These are phyloP conservation scores for Marchantia polymorpha DNA, from an alignment of 225 moss, liverwort and hornwort genomes.

Conservation along the genomic window DNA sequence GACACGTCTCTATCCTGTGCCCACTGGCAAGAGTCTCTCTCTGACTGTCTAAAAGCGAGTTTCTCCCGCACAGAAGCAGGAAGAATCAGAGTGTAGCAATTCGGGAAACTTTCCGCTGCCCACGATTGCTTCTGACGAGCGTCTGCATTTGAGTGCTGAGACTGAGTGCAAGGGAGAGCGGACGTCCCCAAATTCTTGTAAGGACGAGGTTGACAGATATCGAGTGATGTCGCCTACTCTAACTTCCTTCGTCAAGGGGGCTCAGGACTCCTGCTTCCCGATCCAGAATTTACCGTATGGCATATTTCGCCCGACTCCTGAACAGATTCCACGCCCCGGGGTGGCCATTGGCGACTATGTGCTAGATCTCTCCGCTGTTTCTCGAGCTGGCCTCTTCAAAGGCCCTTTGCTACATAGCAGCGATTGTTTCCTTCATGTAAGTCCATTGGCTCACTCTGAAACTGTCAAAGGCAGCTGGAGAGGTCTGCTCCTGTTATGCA, in stretches of 20 bases:
- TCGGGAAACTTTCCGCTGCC: neutral
- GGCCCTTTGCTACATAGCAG: constrained; percentile 58
- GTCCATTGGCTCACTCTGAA: neutral
- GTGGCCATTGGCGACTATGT: constrained; percentile 83
- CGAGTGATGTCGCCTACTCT: constrained; percentile 32
- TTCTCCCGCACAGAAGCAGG: neutral
- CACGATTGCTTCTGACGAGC: neutral
- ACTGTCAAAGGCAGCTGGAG: neutral
- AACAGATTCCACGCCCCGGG: constrained; percentile 52
- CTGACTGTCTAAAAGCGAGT: neutral
- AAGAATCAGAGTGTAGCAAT: neutral
- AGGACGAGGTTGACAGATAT: neutral
- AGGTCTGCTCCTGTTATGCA: neutral
- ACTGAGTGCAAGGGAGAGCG: neutral
- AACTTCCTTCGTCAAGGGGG: constrained; percentile 66
- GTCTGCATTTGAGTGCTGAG: neutral
- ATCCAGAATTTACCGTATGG: constrained; percentile 87
- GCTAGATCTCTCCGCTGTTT: constrained; percentile 63
- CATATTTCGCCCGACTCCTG: constrained; percentile 65
- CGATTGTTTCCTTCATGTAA: constrained; percentile 59
- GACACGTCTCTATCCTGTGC: neutral
- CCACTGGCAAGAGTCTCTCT: neutral
- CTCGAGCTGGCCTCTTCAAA: constrained; percentile 62
- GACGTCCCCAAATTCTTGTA: neutral
- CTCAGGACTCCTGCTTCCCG: constrained; percentile 59